Evolutionary conservation across 441 rosid genomes (phyloP).

Genomic region (Pelargonium cotyledonis): DNA sequence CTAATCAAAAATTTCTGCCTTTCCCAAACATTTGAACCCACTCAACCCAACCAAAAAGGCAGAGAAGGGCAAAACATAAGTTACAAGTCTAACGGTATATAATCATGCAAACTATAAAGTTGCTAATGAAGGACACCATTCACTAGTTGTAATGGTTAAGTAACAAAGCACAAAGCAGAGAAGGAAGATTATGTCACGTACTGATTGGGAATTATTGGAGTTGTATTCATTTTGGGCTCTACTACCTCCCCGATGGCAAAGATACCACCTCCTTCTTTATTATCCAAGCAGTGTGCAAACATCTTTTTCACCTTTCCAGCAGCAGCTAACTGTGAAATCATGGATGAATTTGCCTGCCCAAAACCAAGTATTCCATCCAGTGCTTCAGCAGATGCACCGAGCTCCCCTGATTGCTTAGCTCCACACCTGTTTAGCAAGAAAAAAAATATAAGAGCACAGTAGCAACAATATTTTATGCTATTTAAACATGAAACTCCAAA

Average conservation of each 20-base stretch:
- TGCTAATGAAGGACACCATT: not conserved
- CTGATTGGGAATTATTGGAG: conserved; percentile 73
- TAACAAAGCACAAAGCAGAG: conserved; percentile 4
- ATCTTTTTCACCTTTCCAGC: conserved; percentile 57
- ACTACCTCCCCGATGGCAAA: conserved; percentile 79
- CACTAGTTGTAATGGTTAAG: not conserved
- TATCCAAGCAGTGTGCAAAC: conserved; percentile 88
- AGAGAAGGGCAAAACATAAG: not conserved
- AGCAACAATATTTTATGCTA: not conserved
- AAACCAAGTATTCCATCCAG: conserved; percentile 87
- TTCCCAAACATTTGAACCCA: not conserved
- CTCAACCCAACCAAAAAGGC: not conserved
- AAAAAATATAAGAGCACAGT: conserved; percentile 12
- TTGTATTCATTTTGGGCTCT: conserved; percentile 66
- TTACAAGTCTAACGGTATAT: not conserved
- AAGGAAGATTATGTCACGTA: conserved; percentile 35
- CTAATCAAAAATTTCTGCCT: not conserved
- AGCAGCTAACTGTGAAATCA: conserved; percentile 75
- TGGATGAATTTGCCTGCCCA: conserved; percentile 84
- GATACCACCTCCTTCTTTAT: conserved; percentile 67
- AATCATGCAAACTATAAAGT: not conserved
- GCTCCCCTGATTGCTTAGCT: conserved; percentile 69
- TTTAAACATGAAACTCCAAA: no score
- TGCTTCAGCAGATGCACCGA: conserved; percentile 54
- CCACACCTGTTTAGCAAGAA: conserved; percentile 55